These are phyloP conservation scores for Gypsophila paniculata DNA, from an alignment of 179 eudicot species.

Conservation along the genomic window DNA sequence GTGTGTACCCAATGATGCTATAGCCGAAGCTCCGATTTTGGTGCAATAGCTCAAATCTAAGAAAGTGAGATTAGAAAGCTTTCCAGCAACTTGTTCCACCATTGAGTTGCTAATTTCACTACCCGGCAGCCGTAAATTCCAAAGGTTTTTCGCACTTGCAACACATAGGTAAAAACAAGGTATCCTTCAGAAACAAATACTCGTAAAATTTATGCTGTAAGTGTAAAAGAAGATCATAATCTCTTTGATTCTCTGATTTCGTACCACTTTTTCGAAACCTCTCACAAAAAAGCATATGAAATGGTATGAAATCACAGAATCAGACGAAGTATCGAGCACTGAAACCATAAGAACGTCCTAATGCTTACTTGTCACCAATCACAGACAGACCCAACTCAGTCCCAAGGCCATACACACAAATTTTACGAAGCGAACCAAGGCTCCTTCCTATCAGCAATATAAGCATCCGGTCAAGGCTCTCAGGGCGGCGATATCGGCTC, in stretches of 20 bases:
- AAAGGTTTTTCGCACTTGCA: constrained; percentile 57
- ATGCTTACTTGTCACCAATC: constrained; percentile 61
- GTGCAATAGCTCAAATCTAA: constrained; percentile 66
- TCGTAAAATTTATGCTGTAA: not conserved
- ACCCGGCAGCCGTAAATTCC: constrained; percentile 46
- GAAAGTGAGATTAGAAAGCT: constrained; percentile 39
- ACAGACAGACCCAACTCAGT: constrained; percentile 38
- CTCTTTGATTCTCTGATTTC: no score
- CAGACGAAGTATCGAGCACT: not conserved
- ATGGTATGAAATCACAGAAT: no score
- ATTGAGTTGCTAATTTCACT: constrained; percentile 46
- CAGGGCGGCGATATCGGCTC: constrained; percentile 51
- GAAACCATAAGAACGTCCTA: constrained; percentile 4
- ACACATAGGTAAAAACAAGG: constrained; percentile 7
- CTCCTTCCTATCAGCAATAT: constrained; percentile 51
- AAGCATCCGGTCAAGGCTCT: constrained; percentile 60
- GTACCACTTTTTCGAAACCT: no score
- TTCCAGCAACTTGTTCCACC: constrained; percentile 42
- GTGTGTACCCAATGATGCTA: constrained; percentile 48
- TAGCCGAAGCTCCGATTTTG: constrained; percentile 51
- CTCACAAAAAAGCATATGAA: no score
- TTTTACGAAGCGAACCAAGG: constrained; percentile 52
- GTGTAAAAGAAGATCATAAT: not conserved
- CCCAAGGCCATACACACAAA: constrained; percentile 57
- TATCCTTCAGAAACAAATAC: not conserved